These are phyloP conservation scores for Taxawa tesnikishii DNA, from an alignment of 2,329 filamentous ascomycete species.

Conservation along the genomic window DNA sequence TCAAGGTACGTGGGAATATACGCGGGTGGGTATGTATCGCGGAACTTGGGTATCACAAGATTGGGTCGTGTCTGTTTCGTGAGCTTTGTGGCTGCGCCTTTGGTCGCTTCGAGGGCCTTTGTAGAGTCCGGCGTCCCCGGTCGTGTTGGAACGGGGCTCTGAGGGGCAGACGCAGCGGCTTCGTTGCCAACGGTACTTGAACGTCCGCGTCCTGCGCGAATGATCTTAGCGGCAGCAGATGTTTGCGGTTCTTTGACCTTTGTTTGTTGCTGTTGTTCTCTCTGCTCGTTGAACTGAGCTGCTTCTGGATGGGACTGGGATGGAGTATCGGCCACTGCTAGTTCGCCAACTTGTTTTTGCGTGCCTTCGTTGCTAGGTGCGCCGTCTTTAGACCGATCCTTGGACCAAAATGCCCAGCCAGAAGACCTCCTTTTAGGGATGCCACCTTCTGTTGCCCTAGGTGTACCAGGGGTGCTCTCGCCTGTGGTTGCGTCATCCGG, in stretches of 20 bases:
- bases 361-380: conserved; percentile 44
- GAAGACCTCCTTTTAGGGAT: conserved; percentile 32
- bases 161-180: conserved; percentile 1
- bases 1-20: conserved; percentile 33
- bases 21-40: conserved; percentile 47
- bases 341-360: conserved; percentile 40
- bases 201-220: too few species aligned
- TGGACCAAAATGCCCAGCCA: conserved; percentile 73
- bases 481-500: conserved; percentile 1
- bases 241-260: conserved; percentile 12
- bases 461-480: not conserved
- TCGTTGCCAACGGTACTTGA: conserved; percentile 1
- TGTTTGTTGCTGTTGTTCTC: conserved; percentile 13
- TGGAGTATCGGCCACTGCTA: conserved; percentile 38
- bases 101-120: conserved; percentile 1
- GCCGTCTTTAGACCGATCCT: conserved; percentile 30
- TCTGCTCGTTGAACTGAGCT: conserved; percentile 36
- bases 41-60: conserved; percentile 57
- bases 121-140: not conserved
- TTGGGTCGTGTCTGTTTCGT: conserved; percentile 35
- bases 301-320: conserved; percentile 37
- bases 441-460: conserved; percentile 10
- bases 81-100: conserved; percentile 2
- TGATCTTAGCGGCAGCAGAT: too few species aligned
- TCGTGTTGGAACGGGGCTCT: not conserved